Evolutionary conservation across 805 yeast species (phyloP), one percentile per base, ranked within the genome.

Genomic region (Debaryomyces castellii): DNA sequence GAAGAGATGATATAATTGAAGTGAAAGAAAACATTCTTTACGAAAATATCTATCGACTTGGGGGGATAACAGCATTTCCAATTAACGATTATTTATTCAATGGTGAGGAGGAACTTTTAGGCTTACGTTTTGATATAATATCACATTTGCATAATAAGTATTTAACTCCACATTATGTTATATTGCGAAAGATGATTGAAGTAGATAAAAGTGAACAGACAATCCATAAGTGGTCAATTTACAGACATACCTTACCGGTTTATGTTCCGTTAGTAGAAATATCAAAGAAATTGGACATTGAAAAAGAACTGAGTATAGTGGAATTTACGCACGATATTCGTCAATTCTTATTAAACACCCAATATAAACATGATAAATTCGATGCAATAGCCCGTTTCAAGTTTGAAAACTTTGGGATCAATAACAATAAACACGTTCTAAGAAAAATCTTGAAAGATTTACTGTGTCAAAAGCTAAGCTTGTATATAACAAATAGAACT

Each of bases 51-150:
- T 69, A 66, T 45, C 54, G 85, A 43, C 53, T 78, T 46, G 76
- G 71, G 5, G 82, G 83, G 1, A 54, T 76, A 24, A 78, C 83
- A 0, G 75, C 76, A 0, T 80, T 80, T 44, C 80, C 81, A 0
- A 65, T 80, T 35, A 76, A 75, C 50, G 66, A 64, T 45, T 47
- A 47, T 16, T 46, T 66, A 20, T 64, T 65, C 40, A 66, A 55
- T 9, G 46, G 52, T 0, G 56, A 51, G 33, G 69, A 64, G 8
- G 56, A 60, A 9, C 56, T 69, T 28, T 48, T 80, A 24, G 85
- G 85, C 0, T 49, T 80, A 5, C 58, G 85, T n/a, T 78, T 78
- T 52, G 85, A 80, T 47, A 52, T 69, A 2, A 71, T 65, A 50
- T 57, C 64, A 2, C 49, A 52, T 12, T 28, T 44, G 16, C 36